Evolutionary conservation across 2,329 filamentous ascomycete species (phyloP).

Genomic region (Venturiaceae sp.): DNA sequence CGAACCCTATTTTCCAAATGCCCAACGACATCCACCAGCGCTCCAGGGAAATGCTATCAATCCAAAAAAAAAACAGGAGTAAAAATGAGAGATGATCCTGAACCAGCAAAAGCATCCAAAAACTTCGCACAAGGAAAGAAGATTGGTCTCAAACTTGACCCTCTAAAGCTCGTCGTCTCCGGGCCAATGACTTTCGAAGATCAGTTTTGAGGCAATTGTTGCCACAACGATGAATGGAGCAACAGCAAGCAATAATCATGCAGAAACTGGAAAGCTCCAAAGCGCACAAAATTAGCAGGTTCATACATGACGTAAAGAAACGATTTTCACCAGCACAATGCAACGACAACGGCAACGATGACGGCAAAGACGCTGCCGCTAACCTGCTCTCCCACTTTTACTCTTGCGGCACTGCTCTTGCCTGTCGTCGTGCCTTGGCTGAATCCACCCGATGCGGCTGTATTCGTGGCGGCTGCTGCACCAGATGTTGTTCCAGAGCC

Average conservation of each 20-base stretch:
- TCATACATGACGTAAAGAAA: not conserved
- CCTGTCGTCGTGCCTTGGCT: not conserved
- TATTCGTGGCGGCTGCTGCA: not conserved
- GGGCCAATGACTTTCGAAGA: too few species aligned
- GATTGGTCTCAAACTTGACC: too few species aligned
- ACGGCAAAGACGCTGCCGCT: constrained; percentile 24
- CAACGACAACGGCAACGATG: constrained; percentile 20
- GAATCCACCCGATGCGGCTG: constrained; percentile 2
- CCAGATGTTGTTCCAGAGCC: not conserved
- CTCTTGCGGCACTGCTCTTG: constrained; percentile 6
- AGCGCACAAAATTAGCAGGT: not conserved
- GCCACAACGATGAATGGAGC: not conserved
- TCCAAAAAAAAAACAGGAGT: not conserved
- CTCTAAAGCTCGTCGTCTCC: too few species aligned
- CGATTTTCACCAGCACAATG: constrained; percentile 12
- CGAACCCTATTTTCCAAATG: not conserved
- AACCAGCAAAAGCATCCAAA: not conserved
- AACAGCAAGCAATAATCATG: not conserved
- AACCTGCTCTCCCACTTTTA: constrained; percentile 18
- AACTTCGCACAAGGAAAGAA: not conserved
- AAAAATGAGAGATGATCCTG: not conserved
- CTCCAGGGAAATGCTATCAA: not conserved
- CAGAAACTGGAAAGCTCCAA: not conserved
- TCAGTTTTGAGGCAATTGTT: too few species aligned
- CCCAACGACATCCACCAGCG: not conserved